Evolutionary conservation across 75 land plant species (phyloP).

Genomic region (Picea glauca): DNA sequence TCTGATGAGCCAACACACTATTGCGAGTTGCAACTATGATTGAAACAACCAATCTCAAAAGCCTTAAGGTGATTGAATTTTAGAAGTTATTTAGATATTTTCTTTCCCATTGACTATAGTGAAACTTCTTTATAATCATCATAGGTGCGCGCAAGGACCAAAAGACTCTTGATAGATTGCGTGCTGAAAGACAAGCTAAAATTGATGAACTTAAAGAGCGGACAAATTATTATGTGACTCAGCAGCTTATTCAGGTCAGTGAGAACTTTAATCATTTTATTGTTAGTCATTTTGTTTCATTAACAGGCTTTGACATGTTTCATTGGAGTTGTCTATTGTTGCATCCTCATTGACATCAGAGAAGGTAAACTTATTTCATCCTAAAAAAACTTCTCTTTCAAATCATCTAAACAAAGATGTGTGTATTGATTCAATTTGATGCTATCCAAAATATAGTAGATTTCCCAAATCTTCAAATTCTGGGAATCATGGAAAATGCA

Average conservation of each 20-base stretch:
- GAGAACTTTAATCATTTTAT: neutral
- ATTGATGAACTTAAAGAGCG: conserved; percentile 95
- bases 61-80: neutral
- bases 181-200: conserved; percentile 84
- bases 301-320: neutral
- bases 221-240: conserved; percentile 87
- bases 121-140: neutral
- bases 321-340: neutral
- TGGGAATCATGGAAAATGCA: too few species aligned
- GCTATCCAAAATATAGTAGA: too few species aligned
- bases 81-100: neutral
- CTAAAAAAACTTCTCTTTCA: neutral
- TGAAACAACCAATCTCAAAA: neutral
- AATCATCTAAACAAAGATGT: neutral
- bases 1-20: too few species aligned
- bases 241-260: conserved; percentile 90
- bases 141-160: conserved; percentile 90
- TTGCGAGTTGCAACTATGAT: neutral
- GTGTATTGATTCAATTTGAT: neutral
- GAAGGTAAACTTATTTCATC: neutral
- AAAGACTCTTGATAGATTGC: conserved; percentile 74
- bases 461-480: too few species aligned
- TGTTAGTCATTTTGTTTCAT: neutral
- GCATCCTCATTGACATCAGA: neutral
- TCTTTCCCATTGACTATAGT: neutral